Evolutionary conservation across 345 rosid species (phyloP).

Genomic region (Eucalyptus cladocalyx): DNA sequence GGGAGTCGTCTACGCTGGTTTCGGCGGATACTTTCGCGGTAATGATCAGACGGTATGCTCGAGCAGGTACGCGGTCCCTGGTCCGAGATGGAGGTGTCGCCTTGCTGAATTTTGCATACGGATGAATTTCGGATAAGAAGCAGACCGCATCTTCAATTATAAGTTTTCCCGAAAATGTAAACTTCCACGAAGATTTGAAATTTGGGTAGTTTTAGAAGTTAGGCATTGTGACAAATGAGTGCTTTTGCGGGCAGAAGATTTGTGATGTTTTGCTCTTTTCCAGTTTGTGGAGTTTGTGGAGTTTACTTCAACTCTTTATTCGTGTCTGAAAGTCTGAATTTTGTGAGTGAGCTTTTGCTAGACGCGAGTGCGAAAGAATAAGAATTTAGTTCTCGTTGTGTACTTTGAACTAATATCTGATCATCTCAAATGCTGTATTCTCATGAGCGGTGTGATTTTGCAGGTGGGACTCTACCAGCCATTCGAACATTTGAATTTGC

Average conservation of each 20-base stretch:
- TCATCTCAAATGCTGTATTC: background rate
- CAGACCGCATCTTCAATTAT: background rate
- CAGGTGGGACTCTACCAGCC: constrained; percentile 62
- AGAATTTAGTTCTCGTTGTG: background rate
- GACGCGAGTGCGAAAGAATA: background rate
- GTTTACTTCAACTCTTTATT: background rate
- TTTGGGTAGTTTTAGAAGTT: background rate
- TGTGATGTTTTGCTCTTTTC: background rate
- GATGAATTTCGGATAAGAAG: background rate
- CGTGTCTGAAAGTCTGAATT: background rate
- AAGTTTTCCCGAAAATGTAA: background rate
- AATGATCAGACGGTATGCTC: constrained; percentile 72
- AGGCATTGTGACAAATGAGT: background rate
- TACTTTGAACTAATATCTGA: background rate
- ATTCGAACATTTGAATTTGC: constrained; percentile 62
- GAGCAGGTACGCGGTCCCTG: constrained; percentile 41
- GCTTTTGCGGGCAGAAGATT: background rate
- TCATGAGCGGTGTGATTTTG: background rate
- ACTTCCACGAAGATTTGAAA: background rate
- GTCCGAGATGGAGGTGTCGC: background rate
- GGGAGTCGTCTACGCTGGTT: constrained; percentile 24
- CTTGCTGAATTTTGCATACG: background rate
- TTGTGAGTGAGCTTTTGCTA: background rate
- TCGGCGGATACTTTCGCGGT: constrained; percentile 49
- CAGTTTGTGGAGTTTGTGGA: background rate